Percentiles rank a stretch among this genome's conserved stretches.
Conservation (phyloP, 106 monocot genomes). For the Platanthera guangdongensis region DNA sequence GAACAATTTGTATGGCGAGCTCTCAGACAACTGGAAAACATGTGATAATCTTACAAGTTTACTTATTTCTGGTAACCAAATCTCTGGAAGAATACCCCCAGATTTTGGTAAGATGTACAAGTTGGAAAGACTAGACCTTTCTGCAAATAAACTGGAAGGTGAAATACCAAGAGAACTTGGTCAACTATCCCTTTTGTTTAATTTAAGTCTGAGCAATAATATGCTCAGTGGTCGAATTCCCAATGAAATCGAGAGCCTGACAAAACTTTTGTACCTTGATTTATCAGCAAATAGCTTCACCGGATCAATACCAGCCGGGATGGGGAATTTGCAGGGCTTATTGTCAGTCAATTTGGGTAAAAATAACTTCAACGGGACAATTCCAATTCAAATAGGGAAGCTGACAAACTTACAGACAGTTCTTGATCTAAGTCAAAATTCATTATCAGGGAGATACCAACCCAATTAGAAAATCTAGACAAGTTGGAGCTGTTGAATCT, state of each 20-base stretch:
- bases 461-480: conserved; percentile 4
- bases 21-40: conserved; percentile 11
- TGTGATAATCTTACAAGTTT: conserved; percentile 17
- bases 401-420: conserved; percentile 13
- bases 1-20: conserved; percentile 12
- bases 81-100: conserved; percentile 20
- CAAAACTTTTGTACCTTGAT: conserved; percentile 8
- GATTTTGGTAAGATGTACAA: conserved; percentile 7
- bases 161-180: conserved; percentile 7
- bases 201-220: conserved; percentile 16
- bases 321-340: conserved; percentile 10
- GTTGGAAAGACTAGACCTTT: conserved; percentile 15
- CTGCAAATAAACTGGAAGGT: conserved; percentile 14
- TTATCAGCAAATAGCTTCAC: conserved; percentile 15
- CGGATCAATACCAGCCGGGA: background rate
- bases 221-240: conserved; percentile 12
- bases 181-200: background rate
- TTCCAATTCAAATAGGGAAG: conserved; percentile 23
- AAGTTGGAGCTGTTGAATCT: conserved; percentile 18
- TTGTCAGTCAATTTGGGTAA: conserved; percentile 2
- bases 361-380: conserved; percentile 14
- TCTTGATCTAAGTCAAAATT: conserved; percentile 25
- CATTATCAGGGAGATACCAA: conserved; percentile 16
- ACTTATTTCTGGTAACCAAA: conserved; percentile 8
- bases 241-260: conserved; percentile 4